phyloP scores from a whole-genome alignment of 2,329 filamentous ascomycete genomes.

The Botrytis fabae region DNA sequence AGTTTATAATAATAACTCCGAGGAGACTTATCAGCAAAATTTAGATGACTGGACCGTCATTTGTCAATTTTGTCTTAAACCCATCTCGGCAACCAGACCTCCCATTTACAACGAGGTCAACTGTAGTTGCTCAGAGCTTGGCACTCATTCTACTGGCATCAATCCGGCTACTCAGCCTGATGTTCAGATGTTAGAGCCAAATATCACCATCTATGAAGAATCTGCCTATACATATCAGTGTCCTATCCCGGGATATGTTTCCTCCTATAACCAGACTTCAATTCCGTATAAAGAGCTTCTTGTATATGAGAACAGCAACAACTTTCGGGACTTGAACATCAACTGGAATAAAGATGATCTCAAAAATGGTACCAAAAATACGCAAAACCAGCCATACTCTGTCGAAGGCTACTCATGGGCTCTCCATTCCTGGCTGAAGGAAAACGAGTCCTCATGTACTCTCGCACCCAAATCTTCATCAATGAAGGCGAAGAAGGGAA shows the following conservation, averaged over 20 bases:
- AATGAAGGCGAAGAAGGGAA: constrained; percentile 27
- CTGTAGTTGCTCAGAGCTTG: constrained; percentile 33
- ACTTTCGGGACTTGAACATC: background rate
- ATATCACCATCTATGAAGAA: constrained; percentile 25
- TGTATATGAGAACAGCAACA: background rate
- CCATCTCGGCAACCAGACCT: constrained; percentile 32
- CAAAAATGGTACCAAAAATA: background rate
- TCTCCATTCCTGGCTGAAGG: constrained; percentile 4
- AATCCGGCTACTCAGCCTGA: constrained; percentile 2
- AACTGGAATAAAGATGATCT: background rate
- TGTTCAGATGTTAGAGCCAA: background rate
- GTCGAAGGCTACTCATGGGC: background rate
- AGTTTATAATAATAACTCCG: constrained; percentile 23
- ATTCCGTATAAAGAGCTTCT: too few species aligned
- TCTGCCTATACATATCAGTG: constrained; percentile 16
- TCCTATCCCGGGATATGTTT: background rate
- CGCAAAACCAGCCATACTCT: background rate
- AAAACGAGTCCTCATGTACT: background rate
- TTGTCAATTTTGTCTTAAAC: constrained; percentile 32
- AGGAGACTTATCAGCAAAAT: constrained; percentile 26
- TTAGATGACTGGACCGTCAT: constrained; percentile 27
- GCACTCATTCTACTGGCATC: constrained; percentile 13
- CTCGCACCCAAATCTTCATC: constrained; percentile 5
- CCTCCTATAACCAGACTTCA: background rate
- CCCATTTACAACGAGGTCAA: constrained; percentile 35